These are phyloP conservation scores for Pseudohyphozyma bogoriensis DNA, from an alignment of 768 basidiomycete genomes.

Conservation along the genomic window DNA sequence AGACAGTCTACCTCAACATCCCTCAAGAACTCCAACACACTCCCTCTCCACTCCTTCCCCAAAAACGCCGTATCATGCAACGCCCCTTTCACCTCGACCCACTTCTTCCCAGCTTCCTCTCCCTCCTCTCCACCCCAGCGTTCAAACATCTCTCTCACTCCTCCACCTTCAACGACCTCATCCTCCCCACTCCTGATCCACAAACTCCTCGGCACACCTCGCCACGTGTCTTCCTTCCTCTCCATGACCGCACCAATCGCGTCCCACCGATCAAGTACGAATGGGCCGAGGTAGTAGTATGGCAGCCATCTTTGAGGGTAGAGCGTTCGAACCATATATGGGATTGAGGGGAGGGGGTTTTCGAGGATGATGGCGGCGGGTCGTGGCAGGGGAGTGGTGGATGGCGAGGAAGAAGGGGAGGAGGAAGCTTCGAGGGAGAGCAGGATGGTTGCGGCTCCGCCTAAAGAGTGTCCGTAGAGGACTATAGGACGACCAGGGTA, in stretches of 20 bases:
- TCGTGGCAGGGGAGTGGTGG: neutral
- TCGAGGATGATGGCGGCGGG: conserved; percentile 44
- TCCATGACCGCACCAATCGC: conserved; percentile 37
- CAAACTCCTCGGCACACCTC: conserved; percentile 35
- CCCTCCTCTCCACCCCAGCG: conserved; percentile 15
- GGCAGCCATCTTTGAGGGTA: conserved; percentile 48
- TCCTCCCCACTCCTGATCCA: conserved; percentile 44
- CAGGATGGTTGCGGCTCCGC: conserved; percentile 43
- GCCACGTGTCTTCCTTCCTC: neutral
- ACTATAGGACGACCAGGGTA: neutral
- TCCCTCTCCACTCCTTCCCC: conserved; percentile 28
- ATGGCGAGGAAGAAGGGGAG: neutral
- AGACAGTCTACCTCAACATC: neutral
- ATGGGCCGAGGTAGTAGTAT: conserved; percentile 45
- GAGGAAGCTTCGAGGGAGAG: neutral
- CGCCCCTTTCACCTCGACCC: conserved; percentile 37
- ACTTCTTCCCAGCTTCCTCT: neutral
- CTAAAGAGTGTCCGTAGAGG: conserved; percentile 45
- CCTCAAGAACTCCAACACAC: conserved; percentile 35
- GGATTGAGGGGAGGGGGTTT: conserved; percentile 47
- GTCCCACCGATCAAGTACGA: conserved; percentile 47
- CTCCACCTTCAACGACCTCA: conserved; percentile 45
- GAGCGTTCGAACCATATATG: conserved; percentile 45
- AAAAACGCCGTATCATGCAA: conserved; percentile 43
- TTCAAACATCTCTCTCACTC: conserved; percentile 33